Evolutionary conservation across 345 rosid genomes (phyloP).

Genomic region (Hevea brasiliensis): DNA sequence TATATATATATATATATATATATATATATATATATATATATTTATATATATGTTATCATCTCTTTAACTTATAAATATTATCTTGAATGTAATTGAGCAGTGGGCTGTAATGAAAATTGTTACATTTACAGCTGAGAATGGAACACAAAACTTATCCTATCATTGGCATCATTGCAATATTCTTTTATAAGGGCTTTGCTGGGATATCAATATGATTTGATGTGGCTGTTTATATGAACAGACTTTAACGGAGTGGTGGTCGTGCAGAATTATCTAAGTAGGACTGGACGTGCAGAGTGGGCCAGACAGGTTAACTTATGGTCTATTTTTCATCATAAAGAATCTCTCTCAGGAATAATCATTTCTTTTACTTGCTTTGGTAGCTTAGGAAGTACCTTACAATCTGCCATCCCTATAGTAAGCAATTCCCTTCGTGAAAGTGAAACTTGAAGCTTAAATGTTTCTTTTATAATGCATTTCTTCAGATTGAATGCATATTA

Average conservation of each 20-base stretch:
- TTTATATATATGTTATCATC: too few relatives aligned
- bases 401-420: neutral
- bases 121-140: too few relatives aligned
- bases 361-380: neutral
- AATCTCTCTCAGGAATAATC: neutral
- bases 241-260: conserved; percentile 90
- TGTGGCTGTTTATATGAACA: conserved; percentile 40
- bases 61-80: too few relatives aligned
- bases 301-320: conserved; percentile 59
- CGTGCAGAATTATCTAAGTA: conserved; percentile 78
- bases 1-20: too few relatives aligned
- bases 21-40: too few relatives aligned
- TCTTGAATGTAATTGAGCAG: too few relatives aligned
- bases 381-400: neutral
- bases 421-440: neutral
- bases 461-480: neutral
- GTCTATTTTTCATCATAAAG: neutral
- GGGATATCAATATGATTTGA: conserved; percentile 3
- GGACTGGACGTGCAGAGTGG: conserved; percentile 90
- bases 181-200: neutral
- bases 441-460: neutral
- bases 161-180: neutral
- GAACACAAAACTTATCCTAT: neutral
- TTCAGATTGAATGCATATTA: neutral
- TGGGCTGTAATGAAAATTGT: neutral